Conservation (phyloP, 1,284 basidiomycete genomes). For the Cutaneotrichosporon dermatis region DNA sequence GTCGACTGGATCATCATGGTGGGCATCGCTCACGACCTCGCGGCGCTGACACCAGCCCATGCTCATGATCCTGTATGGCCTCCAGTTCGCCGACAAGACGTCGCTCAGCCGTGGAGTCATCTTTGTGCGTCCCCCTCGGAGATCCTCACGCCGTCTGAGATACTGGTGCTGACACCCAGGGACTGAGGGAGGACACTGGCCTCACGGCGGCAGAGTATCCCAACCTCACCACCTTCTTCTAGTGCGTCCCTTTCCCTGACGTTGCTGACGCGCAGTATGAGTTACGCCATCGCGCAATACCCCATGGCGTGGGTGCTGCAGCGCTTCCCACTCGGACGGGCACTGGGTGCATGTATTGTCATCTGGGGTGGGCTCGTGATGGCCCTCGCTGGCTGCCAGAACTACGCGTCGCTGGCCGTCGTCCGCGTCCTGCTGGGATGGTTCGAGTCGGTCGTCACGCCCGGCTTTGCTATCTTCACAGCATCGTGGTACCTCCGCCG, state of each 20-base stretch:
- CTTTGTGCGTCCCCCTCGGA: constrained; percentile 1
- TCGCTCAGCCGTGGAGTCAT: constrained; percentile 21
- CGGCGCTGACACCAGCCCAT: too few relatives aligned
- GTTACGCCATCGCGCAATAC: neutral
- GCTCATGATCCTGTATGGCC: constrained; percentile 1
- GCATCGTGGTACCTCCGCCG: constrained; percentile 16
- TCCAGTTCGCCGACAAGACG: constrained; percentile 17
- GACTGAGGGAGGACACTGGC: too few relatives aligned
- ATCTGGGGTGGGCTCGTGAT: constrained; percentile 24
- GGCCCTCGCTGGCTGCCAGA: constrained; percentile 26
- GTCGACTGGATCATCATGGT: neutral
- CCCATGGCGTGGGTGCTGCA: constrained; percentile 21
- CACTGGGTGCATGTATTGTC: too few relatives aligned
- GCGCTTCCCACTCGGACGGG: too few relatives aligned
- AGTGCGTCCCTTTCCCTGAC: too few relatives aligned
- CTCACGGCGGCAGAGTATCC: too few relatives aligned
- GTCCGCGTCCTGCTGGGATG: constrained; percentile 27
- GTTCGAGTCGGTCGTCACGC: constrained; percentile 31
- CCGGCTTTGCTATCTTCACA: constrained; percentile 26
- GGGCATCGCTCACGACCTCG: too few relatives aligned
- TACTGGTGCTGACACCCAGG: too few relatives aligned
- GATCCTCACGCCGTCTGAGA: too few relatives aligned
- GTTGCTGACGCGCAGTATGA: too few relatives aligned
- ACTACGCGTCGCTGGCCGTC: constrained; percentile 21
- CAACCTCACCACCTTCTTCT: too few relatives aligned